Evolutionary conservation across 257 asterid species (phyloP).

Genomic region (Anisodus tanguticus): DNA sequence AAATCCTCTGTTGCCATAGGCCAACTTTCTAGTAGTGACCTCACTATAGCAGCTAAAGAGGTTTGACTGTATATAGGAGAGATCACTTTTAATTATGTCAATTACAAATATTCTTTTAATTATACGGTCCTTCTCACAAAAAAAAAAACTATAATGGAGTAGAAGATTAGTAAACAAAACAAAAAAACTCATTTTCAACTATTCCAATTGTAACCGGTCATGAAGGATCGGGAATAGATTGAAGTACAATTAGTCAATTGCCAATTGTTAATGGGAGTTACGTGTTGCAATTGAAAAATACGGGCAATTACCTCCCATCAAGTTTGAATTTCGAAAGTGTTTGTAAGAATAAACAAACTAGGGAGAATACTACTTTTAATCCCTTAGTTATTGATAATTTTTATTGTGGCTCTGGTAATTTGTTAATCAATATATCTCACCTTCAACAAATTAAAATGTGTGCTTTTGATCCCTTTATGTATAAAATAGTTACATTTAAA

Average conservation of each 20-base stretch:
- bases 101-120: too few relatives aligned
- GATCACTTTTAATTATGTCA: too few relatives aligned
- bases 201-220: neutral
- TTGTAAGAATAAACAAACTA: neutral
- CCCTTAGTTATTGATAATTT: neutral
- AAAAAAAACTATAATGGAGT: too few relatives aligned
- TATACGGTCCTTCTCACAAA: too few relatives aligned
- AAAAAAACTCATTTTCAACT: neutral
- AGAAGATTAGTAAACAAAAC: too few relatives aligned
- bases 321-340: neutral
- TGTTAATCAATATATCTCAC: neutral
- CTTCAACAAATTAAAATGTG: neutral
- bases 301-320: neutral
- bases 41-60: too few relatives aligned
- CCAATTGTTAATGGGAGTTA: neutral
- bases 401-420: neutral
- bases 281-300: constrained; percentile 2
- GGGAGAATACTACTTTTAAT: neutral
- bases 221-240: neutral
- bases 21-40: too few relatives aligned
- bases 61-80: too few relatives aligned
- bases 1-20: too few relatives aligned
- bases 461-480: neutral
- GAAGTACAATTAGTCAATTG: neutral
- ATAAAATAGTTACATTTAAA: neutral